Evolutionary conservation across 495 filamentous ascomycete species (phyloP).

Genomic region (Lophium mytilinum): DNA sequence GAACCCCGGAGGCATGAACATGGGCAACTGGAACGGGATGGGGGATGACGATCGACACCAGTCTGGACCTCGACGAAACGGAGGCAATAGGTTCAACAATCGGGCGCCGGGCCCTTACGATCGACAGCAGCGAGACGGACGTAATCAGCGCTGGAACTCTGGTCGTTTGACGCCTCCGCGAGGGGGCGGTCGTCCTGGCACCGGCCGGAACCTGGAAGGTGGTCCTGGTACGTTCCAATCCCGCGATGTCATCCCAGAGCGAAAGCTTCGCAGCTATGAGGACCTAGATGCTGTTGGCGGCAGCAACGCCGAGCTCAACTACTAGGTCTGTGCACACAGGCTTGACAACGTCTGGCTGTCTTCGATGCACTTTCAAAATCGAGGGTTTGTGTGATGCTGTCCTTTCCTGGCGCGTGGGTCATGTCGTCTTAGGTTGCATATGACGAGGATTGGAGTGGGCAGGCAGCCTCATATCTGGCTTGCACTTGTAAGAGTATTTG

Average conservation of each 20-base stretch:
- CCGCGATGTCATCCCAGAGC: slow-evolving; percentile 76
- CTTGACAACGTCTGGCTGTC: too few relatives aligned
- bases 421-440: too few relatives aligned
- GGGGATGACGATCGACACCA: slow-evolving; percentile 41
- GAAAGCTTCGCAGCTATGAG: slow-evolving; percentile 92
- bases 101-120: slow-evolving; percentile 51
- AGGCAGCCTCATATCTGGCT: too few relatives aligned
- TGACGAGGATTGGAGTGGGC: too few relatives aligned
- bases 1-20: slow-evolving; percentile 36
- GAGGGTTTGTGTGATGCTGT: too few relatives aligned
- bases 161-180: slow-evolving; percentile 35
- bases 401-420: too few relatives aligned
- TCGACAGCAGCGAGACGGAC: slow-evolving; percentile 36
- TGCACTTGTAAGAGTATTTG: too few relatives aligned
- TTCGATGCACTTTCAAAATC: too few relatives aligned
- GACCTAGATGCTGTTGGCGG: slow-evolving; percentile 75
- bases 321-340: slow-evolving; percentile 31
- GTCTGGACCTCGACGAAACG: slow-evolving; percentile 53
- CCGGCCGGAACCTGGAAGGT: slow-evolving; percentile 40
- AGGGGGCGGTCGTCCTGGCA: slow-evolving; percentile 30
- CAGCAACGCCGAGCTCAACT: slow-evolving; percentile 53
- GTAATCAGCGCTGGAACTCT: slow-evolving; percentile 28
- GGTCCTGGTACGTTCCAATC: slow-evolving; percentile 68
- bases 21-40: slow-evolving; percentile 10
- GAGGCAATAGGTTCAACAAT: slow-evolving; percentile 41